Conservation (phyloP, 768 basidiomycete species). For the Rubroboletus satanas region DNA sequence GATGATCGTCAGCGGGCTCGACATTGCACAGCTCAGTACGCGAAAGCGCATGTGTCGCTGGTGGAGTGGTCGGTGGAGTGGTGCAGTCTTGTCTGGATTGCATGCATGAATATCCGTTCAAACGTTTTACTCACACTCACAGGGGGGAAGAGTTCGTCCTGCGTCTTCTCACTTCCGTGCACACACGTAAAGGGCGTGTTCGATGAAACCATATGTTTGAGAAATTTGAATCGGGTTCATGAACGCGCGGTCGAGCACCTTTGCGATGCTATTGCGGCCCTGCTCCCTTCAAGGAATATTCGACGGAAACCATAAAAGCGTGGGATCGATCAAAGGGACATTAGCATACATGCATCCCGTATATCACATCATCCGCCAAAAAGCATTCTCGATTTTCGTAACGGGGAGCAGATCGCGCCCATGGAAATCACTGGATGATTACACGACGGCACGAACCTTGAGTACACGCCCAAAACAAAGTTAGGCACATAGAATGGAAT, state of each 20-base stretch:
- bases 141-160: background rate
- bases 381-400: background rate
- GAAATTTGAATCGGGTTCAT: background rate
- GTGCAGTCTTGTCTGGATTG: background rate
- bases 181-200: background rate
- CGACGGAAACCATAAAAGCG: background rate
- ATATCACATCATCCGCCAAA: background rate
- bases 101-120: background rate
- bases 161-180: background rate
- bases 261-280: background rate
- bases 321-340: background rate
- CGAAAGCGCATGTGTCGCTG: constrained; percentile 59
- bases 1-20: constrained; percentile 44
- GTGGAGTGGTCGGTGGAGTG: constrained; percentile 56
- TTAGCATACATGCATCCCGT: background rate
- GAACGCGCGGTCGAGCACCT: background rate
- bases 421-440: background rate
- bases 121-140: background rate
- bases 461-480: background rate
- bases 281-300: background rate
- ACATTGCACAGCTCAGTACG: constrained; percentile 41
- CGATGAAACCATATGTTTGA: background rate
- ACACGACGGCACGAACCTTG: background rate
- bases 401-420: background rate
- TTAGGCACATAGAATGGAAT: background rate